These are phyloP conservation scores for Umbelopsis ramanniana DNA, from an alignment of 192 early-diverging fungal species.

Conservation along the genomic window DNA sequence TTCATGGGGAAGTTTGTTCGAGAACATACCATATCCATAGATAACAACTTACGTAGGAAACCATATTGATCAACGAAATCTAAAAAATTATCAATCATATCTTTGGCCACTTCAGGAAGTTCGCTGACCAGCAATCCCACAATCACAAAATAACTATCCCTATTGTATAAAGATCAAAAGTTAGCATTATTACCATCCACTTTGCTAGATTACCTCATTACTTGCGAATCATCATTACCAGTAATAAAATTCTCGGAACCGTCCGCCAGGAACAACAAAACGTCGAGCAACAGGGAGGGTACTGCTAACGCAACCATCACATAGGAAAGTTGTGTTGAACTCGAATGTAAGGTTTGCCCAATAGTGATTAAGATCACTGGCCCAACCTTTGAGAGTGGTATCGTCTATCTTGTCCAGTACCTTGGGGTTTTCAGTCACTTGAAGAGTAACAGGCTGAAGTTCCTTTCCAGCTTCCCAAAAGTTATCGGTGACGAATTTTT, in stretches of 20 bases:
- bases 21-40: background rate
- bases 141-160: constrained; percentile 71
- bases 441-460: constrained; percentile 39
- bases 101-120: constrained; percentile 46
- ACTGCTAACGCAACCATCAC: constrained; percentile 59
- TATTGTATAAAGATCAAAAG: background rate
- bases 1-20: background rate
- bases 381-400: constrained; percentile 51
- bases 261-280: constrained; percentile 74
- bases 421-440: constrained; percentile 40
- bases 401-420: constrained; percentile 56
- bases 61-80: constrained; percentile 62
- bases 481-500: constrained; percentile 55
- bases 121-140: constrained; percentile 64
- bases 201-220: no score
- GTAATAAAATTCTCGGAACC: constrained; percentile 78
- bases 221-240: constrained; percentile 37
- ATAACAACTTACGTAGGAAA: constrained; percentile 63
- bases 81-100: constrained; percentile 65
- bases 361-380: constrained; percentile 48
- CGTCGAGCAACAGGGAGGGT: constrained; percentile 55
- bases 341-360: constrained; percentile 63
- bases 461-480: constrained; percentile 61
- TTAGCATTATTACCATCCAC: background rate
- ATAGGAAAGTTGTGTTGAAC: constrained; percentile 52